Percentiles rank a stretch among this genome's conserved stretches.
These are phyloP conservation scores for Mycosphaerelloides madeirae DNA, from an alignment of 2,329 filamentous ascomycete genomes.

Conservation along the genomic window DNA sequence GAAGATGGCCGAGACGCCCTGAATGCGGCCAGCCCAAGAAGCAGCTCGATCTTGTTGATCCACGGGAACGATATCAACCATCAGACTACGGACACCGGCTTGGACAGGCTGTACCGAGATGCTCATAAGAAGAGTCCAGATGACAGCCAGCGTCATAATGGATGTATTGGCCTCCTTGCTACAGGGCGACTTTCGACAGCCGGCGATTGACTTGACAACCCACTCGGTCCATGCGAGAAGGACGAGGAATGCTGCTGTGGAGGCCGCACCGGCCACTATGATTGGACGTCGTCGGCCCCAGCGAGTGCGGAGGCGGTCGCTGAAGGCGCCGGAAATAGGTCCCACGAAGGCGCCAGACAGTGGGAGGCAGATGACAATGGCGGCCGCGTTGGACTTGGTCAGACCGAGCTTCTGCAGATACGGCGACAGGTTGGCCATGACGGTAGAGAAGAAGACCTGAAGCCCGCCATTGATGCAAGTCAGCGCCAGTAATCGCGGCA, in stretches of 20 bases:
- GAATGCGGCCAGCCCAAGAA: constrained; percentile 14
- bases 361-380: constrained; percentile 18
- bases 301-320: constrained; percentile 11
- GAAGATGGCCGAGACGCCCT: constrained; percentile 16
- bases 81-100: constrained; percentile 14
- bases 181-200: background rate
- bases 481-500: constrained; percentile 9
- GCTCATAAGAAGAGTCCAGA: constrained; percentile 9
- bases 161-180: background rate
- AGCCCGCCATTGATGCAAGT: constrained; percentile 20
- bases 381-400: constrained; percentile 16
- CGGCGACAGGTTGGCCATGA: constrained; percentile 19
- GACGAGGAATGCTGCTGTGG: constrained; percentile 6
- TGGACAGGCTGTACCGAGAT: constrained; percentile 17
- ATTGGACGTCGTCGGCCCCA: constrained; percentile 16
- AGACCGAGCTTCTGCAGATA: constrained; percentile 19
- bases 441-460: constrained; percentile 21
- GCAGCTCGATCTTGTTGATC: constrained; percentile 13
- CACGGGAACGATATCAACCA: constrained; percentile 13
- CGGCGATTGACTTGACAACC: constrained; percentile 2
- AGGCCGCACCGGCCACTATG: constrained; percentile 12
- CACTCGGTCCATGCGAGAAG: constrained; percentile 16
- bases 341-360: constrained; percentile 19
- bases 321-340: constrained; percentile 8
- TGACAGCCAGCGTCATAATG: constrained; percentile 6